Percentiles rank a stretch among this genome's conserved stretches.
Evolutionary conservation across 2,329 filamentous ascomycete species (phyloP).

Genomic region (Ceratocystis destructans): DNA sequence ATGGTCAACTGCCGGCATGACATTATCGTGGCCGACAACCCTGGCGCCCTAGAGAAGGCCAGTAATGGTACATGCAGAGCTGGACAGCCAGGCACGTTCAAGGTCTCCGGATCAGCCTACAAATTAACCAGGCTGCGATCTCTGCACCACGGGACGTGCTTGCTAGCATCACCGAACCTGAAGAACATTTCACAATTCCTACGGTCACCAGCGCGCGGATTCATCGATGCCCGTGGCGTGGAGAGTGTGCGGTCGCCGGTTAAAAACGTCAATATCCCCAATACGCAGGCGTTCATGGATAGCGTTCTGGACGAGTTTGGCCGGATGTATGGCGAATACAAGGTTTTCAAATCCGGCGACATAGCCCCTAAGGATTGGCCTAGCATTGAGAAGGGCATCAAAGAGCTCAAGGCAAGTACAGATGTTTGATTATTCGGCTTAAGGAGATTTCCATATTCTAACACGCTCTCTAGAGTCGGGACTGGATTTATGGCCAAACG

Average conservation of each 20-base stretch:
- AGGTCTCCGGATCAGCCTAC: conserved; percentile 89
- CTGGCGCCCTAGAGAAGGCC: background rate
- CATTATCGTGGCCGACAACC: conserved; percentile 55
- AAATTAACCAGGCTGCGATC: conserved; percentile 72
- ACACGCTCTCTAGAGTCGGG: conserved; percentile 36
- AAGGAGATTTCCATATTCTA: conserved; percentile 18
- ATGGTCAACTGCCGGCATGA: conserved; percentile 85
- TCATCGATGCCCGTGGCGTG: conserved; percentile 69
- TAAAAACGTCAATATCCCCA: conserved; percentile 54
- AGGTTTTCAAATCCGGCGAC: conserved; percentile 37
- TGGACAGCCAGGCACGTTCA: conserved; percentile 36
- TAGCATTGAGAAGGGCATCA: conserved; percentile 45
- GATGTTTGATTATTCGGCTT: background rate
- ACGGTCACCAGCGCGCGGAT: conserved; percentile 61
- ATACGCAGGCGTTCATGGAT: conserved; percentile 32
- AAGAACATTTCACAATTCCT: conserved; percentile 54
- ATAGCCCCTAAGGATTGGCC: conserved; percentile 32
- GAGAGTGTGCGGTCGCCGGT: conserved; percentile 82
- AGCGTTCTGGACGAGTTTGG: conserved; percentile 53
- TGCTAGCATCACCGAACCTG: conserved; percentile 66
- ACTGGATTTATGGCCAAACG: conserved; percentile 77
- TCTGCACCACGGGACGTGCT: conserved; percentile 84
- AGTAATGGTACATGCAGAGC: conserved; percentile 13
- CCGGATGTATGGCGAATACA: conserved; percentile 44
- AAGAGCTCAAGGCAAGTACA: conserved; percentile 44